These are phyloP conservation scores for Ilex asprella DNA, from an alignment of 257 asterid species.

Conservation along the genomic window DNA sequence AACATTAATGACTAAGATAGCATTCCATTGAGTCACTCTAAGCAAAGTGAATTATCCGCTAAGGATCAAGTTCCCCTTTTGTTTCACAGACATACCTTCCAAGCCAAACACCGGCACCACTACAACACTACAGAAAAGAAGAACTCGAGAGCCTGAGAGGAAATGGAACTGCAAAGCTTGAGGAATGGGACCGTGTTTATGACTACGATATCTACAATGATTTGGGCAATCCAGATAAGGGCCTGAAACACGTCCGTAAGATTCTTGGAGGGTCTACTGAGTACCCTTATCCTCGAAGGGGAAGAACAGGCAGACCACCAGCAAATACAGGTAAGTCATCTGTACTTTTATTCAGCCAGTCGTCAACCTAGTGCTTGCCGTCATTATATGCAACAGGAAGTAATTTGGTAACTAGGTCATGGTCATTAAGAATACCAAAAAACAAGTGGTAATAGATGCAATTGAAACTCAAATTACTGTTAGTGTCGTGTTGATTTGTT, in stretches of 20 bases:
- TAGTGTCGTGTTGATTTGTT: no score
- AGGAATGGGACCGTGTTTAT: slow-evolving; percentile 53
- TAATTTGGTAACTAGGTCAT: no score
- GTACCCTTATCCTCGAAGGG: slow-evolving; percentile 69
- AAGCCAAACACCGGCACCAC: slow-evolving; percentile 33
- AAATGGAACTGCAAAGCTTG: slow-evolving; percentile 28
- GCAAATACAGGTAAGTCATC: slow-evolving; percentile 34
- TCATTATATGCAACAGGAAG: no score
- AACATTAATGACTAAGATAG: no score
- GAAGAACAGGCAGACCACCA: slow-evolving; percentile 61
- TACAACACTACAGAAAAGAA: slow-evolving; percentile 27
- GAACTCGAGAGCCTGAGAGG: slow-evolving; percentile 37
- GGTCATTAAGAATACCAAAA: no score
- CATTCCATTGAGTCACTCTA: no score
- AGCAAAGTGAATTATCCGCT: no score
- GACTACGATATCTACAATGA: slow-evolving; percentile 50
- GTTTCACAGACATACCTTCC: slow-evolving; percentile 28
- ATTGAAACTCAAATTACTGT: no score
- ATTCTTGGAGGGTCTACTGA: slow-evolving; percentile 29
- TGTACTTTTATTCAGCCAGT: no score
- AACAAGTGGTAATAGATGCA: no score
- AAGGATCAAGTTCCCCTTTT: background rate
- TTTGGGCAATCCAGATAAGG: slow-evolving; percentile 35
- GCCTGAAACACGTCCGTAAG: slow-evolving; percentile 14
- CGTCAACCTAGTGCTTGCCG: no score